A percentile compares a stretch with the other conserved stretches of the same genome.
Evolutionary conservation across 73 alveolate species (phyloP).

Genomic region (Tetrahymena thermophila): DNA sequence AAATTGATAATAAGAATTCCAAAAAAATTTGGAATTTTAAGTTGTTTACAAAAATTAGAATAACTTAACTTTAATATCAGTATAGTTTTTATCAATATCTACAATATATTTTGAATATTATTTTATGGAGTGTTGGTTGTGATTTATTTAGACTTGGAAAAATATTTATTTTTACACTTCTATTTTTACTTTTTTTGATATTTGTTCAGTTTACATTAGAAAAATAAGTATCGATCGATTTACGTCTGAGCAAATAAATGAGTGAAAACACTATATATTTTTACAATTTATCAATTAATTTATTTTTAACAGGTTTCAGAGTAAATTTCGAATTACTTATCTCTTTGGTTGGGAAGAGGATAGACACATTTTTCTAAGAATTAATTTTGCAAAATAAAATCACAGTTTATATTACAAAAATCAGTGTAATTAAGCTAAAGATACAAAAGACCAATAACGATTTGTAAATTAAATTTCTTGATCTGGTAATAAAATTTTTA

Average conservation of each 20-base stretch:
- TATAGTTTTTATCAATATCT: no score
- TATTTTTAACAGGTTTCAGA: not conserved
- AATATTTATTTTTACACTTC: not conserved
- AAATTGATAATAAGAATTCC: no score
- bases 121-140: no score
- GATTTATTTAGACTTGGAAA: not conserved
- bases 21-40: no score
- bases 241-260: not conserved
- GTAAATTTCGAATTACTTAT: not conserved
- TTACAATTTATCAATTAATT: no score
- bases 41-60: no score
- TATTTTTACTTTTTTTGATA: not conserved
- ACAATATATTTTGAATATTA: no score
- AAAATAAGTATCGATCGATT: no score
- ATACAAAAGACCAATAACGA: no score
- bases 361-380: no score
- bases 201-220: not conserved
- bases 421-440: not conserved
- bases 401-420: not conserved
- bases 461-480: not conserved
- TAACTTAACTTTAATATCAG: no score
- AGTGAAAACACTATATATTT: not conserved
- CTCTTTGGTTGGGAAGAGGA: not conserved
- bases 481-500: not conserved
- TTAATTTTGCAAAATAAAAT: not conserved